Evolutionary conservation across 148 eudicot genomes (phyloP).

Genomic region (Chenopodium suecicum): DNA sequence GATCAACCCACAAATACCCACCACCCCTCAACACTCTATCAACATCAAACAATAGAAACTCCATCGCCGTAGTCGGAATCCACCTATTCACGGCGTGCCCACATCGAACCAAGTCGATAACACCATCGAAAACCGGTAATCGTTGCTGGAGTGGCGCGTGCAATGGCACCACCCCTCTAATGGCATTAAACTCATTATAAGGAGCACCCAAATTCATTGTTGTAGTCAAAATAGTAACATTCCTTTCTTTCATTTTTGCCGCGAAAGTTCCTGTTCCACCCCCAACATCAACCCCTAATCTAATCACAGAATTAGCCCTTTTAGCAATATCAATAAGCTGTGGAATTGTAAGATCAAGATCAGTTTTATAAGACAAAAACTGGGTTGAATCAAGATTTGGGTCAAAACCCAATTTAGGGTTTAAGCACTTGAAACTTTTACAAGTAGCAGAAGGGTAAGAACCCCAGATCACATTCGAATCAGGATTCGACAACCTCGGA

Average conservation of each 20-base stretch:
- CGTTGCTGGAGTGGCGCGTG: conserved; percentile 89
- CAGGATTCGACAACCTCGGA: conserved; percentile 36
- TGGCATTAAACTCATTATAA: conserved; percentile 62
- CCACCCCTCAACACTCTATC: conserved; percentile 87
- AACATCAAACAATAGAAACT: conserved; percentile 73
- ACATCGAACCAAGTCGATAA: conserved; percentile 70
- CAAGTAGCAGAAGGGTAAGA: conserved; percentile 38
- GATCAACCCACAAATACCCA: conserved; percentile 78
- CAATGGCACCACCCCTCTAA: conserved; percentile 67
- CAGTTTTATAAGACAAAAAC: conserved; percentile 45
- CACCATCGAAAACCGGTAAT: conserved; percentile 79
- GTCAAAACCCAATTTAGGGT: conserved; percentile 58
- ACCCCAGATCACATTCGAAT: conserved; percentile 46
- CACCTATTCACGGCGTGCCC: conserved; percentile 81
- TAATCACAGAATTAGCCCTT: conserved; percentile 28
- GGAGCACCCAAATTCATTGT: conserved; percentile 81
- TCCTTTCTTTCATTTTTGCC: conserved; percentile 57
- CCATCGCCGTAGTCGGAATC: conserved; percentile 67
- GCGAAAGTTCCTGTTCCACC: conserved; percentile 80
- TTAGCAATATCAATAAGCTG: conserved; percentile 50
- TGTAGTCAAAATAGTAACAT: conserved; percentile 66
- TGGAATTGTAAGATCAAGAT: conserved; percentile 66
- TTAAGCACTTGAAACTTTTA: conserved; percentile 58
- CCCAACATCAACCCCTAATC: conserved; percentile 71
- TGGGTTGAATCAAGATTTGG: background rate